Percentiles rank a stretch among this genome's conserved stretches.
These are phyloP conservation scores for Blastobotrys arbuscula DNA, from an alignment of 1,139 yeast genomes.

Conservation along the genomic window DNA sequence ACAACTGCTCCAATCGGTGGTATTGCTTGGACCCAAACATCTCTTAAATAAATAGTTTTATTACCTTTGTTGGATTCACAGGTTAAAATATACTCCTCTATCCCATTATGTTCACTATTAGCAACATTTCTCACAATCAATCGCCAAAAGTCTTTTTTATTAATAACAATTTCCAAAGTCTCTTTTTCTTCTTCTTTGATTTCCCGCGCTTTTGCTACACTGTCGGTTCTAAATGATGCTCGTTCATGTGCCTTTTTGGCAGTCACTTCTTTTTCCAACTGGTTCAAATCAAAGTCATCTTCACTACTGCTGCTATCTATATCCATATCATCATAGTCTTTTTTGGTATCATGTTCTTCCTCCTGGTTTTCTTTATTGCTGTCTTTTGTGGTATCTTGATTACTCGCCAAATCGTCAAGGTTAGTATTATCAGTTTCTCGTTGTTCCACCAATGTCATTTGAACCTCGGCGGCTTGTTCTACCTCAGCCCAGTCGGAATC, in stretches of 20 bases:
- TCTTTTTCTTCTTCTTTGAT: conserved; percentile 1
- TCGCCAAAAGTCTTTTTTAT: conserved; percentile 6
- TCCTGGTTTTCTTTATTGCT: background rate
- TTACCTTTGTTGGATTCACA: conserved; percentile 1
- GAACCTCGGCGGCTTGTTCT: conserved; percentile 6
- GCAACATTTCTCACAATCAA: conserved; percentile 3
- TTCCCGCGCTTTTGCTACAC: background rate
- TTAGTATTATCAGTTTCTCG: background rate
- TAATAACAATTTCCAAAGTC: conserved; percentile 1
- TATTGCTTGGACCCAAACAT: conserved; percentile 25
- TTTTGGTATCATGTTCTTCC: background rate
- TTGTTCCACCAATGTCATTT: background rate
- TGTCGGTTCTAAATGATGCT: conserved; percentile 3
- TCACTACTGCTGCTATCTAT: background rate
- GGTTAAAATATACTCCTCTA: background rate
- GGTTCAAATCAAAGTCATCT: conserved; percentile 9
- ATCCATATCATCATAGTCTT: background rate
- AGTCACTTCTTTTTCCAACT: conserved; percentile 3
- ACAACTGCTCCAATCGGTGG: conserved; percentile 32
- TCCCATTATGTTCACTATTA: background rate
- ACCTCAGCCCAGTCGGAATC: conserved; percentile 12
- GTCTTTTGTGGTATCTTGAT: background rate
- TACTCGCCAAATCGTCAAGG: conserved; percentile 2
- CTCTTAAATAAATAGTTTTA: conserved; percentile 19
- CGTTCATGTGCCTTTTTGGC: conserved; percentile 3